Evolutionary conservation across 352 stramenopile genomes (phyloP).

Genomic region (Thalassiosira hispida): DNA sequence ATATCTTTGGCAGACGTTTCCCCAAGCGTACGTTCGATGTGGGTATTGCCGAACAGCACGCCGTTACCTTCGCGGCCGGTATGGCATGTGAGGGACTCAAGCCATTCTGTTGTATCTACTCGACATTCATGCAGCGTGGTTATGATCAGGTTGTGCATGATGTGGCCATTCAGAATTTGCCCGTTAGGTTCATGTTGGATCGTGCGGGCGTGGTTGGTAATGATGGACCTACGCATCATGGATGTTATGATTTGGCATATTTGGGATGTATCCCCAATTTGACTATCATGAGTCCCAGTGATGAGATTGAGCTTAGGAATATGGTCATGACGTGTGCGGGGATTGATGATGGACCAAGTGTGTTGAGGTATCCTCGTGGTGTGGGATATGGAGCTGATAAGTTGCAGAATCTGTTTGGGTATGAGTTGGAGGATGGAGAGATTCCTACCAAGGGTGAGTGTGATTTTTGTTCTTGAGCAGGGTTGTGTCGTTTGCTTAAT

Average conservation of each 20-base stretch:
- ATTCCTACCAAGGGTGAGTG: conserved; percentile 77
- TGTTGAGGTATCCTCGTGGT: conserved; percentile 86
- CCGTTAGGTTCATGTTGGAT: conserved; percentile 88
- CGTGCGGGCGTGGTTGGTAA: conserved; percentile 89
- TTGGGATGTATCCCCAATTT: conserved; percentile 88
- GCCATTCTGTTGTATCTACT: conserved; percentile 90
- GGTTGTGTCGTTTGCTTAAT: conserved; percentile 5
- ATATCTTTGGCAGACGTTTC: conserved; percentile 89
- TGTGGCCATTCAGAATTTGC: conserved; percentile 89
- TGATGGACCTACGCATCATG: conserved; percentile 89
- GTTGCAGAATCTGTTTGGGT: conserved; percentile 86
- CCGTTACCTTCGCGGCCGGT: conserved; percentile 89
- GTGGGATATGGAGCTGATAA: conserved; percentile 88
- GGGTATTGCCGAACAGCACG: conserved; percentile 90
- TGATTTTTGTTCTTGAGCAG: neutral
- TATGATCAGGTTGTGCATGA: conserved; percentile 91
- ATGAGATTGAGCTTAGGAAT: conserved; percentile 89
- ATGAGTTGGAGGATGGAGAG: conserved; percentile 81
- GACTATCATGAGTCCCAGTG: conserved; percentile 88
- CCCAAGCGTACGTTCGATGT: conserved; percentile 90
- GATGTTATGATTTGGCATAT: conserved; percentile 88
- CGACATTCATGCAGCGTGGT: conserved; percentile 89
- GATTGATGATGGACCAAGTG: conserved; percentile 85
- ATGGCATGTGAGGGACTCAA: conserved; percentile 90
- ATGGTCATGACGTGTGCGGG: conserved; percentile 87